These are phyloP conservation scores for Solanum chacoense DNA, from an alignment of 305 asterid genomes.

Conservation along the genomic window DNA sequence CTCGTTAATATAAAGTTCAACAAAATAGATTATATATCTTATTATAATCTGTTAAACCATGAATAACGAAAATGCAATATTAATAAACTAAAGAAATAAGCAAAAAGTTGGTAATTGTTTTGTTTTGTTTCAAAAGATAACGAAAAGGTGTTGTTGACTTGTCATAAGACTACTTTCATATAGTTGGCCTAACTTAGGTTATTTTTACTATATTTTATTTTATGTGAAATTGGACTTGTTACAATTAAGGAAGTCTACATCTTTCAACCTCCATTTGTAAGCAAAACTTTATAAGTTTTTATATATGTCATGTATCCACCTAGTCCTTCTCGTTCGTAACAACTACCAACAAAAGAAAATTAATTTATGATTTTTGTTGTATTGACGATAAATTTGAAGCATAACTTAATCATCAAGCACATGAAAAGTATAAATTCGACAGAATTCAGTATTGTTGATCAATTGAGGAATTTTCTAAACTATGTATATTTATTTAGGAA, in stretches of 20 bases:
- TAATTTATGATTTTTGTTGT: neutral
- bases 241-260: neutral
- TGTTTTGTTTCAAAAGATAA: neutral
- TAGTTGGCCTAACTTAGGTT: constrained; percentile 1
- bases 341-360: neutral
- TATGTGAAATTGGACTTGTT: neutral
- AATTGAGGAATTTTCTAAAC: neutral
- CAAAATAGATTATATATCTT: neutral
- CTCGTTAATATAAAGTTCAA: neutral
- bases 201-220: neutral
- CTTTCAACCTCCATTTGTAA: neutral
- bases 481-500: neutral
- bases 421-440: neutral
- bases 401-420: neutral
- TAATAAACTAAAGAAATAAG: neutral
- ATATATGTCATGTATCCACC: neutral
- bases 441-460: neutral
- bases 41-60: neutral
- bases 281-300: neutral
- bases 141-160: neutral
- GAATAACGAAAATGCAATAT: neutral
- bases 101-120: neutral
- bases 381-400: neutral
- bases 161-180: neutral
- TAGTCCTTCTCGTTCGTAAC: neutral